Conservation (phyloP, 1,284 basidiomycete genomes). For the Jaminaea rosea region DNA sequence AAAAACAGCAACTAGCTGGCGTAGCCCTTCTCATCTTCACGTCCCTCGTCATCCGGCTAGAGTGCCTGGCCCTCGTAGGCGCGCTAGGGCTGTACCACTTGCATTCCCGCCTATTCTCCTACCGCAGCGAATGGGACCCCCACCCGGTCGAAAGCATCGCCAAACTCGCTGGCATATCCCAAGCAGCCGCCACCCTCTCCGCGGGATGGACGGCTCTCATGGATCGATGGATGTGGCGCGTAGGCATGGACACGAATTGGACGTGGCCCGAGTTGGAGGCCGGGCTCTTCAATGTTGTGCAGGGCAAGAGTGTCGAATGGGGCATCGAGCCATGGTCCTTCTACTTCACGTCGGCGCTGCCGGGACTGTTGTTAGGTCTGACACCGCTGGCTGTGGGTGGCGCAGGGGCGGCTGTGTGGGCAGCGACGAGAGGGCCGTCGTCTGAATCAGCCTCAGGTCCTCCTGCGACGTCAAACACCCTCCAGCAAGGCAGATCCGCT, state of each 20-base stretch:
- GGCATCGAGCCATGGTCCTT: conserved; percentile 65
- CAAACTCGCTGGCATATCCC: not conserved
- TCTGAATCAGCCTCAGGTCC: no score
- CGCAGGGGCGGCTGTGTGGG: not conserved
- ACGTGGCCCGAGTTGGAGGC: conserved; percentile 81
- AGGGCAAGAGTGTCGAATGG: conserved; percentile 83
- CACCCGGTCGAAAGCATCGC: not conserved
- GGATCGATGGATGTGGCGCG: not conserved
- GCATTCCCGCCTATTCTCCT: not conserved
- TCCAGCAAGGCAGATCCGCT: not conserved
- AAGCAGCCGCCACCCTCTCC: not conserved
- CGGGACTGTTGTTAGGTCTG: conserved; percentile 60
- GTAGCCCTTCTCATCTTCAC: conserved; percentile 57
- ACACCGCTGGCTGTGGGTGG: conserved; percentile 53
- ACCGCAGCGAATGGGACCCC: not conserved
- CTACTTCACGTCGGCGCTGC: conserved; percentile 66
- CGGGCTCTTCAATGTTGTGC: conserved; percentile 74
- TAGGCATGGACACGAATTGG: not conserved
- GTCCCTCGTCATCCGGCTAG: conserved; percentile 68
- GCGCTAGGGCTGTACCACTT: conserved; percentile 26
- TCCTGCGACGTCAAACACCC: no score
- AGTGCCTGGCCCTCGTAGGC: conserved; percentile 54
- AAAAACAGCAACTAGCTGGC: conserved; percentile 25
- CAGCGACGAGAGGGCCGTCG: no score
- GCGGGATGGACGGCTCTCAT: conserved; percentile 1